Evolutionary conservation across 2,329 filamentous ascomycete species (phyloP), one percentile per base, ranked within the genome.

Genomic region (Aspergillus udagawae): DNA sequence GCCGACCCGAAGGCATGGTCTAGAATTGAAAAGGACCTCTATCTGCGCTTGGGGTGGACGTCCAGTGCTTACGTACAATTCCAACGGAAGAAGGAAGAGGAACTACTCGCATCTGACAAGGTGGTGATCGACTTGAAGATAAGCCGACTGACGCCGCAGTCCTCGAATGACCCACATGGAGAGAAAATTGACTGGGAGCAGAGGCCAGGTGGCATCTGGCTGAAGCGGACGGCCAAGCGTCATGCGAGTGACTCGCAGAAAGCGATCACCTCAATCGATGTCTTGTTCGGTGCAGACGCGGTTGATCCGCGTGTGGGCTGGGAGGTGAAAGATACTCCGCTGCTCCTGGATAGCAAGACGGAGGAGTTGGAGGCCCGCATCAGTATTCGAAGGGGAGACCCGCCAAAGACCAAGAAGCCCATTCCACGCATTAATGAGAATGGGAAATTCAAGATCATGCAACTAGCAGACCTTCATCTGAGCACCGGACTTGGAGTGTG

Each of bases 381-480:
- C 55, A 95, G 86, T 27, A 81, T 97, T 51, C 85, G 91, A 52
- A 84, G 90, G 65, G 93, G 94, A 2, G 79, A 81, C 52, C 84
- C 84, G 23, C 77, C 80, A 23, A 84, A 87, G 63, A 73, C 82
- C 38, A 83, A 86, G 67, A 92, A 88, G 71, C 89, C 90, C 0
- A 79, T 85, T 42, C 90, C 88, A 10, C 85, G 90, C 57, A 91
- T 99, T 61, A 84, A 85, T 47, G 91, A 95, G 60, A 91, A 94
- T 70, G 94, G 93, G 29, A 91, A 89, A 66, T 97, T 97, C 80
- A 97, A 97, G 79, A 96, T 99, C 63, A 86, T 99, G 83, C 94
- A 99, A 75, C 81, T 96, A 55, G 89, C 92, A n/a, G 94, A 99
- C 77, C 78, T 97, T 60, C 94, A 99, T 74, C 78, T 99, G 55